Evolutionary conservation across 1,284 basidiomycete genomes (phyloP).

Genomic region (Pulveroboletus sp.): DNA sequence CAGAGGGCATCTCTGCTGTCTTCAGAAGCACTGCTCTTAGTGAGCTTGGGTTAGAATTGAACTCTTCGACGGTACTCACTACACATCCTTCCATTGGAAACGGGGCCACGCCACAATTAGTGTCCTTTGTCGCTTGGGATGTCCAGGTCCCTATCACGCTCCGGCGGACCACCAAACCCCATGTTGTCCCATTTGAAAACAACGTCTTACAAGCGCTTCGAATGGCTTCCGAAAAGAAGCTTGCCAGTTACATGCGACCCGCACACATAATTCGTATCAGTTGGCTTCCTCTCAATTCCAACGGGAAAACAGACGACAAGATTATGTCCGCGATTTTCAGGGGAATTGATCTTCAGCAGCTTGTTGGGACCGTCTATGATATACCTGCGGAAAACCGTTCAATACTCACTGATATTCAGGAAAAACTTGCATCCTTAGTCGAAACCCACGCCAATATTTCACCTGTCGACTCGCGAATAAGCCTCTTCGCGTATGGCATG

Average conservation of each 20-base stretch:
- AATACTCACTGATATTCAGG: background rate
- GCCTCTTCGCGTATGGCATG: slow-evolving; percentile 45
- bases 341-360: slow-evolving; percentile 29
- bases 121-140: slow-evolving; percentile 45
- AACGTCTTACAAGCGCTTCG: slow-evolving; percentile 36
- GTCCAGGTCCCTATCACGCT: slow-evolving; percentile 33
- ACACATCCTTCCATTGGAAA: slow-evolving; percentile 44
- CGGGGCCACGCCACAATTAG: slow-evolving; percentile 37
- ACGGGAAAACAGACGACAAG: slow-evolving; percentile 48
- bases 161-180: slow-evolving; percentile 37
- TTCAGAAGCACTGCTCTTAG: slow-evolving; percentile 35
- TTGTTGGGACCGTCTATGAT: slow-evolving; percentile 12
- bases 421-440: slow-evolving; percentile 12
- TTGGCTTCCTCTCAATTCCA: slow-evolving; percentile 46
- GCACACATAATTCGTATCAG: slow-evolving; percentile 45
- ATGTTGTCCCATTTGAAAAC: slow-evolving; percentile 28
- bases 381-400: background rate
- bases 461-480: slow-evolving; percentile 21
- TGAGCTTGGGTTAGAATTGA: slow-evolving; percentile 32
- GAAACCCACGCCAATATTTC: slow-evolving; percentile 10
- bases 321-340: slow-evolving; percentile 38
- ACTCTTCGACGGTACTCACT: slow-evolving; percentile 43
- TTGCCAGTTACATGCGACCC: slow-evolving; percentile 51
- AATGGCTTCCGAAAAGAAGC: slow-evolving; percentile 37
- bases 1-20: slow-evolving; percentile 49